These are phyloP conservation scores for Wickerhamiella nectarea DNA, from an alignment of 805 yeast species.

Conservation along the genomic window DNA sequence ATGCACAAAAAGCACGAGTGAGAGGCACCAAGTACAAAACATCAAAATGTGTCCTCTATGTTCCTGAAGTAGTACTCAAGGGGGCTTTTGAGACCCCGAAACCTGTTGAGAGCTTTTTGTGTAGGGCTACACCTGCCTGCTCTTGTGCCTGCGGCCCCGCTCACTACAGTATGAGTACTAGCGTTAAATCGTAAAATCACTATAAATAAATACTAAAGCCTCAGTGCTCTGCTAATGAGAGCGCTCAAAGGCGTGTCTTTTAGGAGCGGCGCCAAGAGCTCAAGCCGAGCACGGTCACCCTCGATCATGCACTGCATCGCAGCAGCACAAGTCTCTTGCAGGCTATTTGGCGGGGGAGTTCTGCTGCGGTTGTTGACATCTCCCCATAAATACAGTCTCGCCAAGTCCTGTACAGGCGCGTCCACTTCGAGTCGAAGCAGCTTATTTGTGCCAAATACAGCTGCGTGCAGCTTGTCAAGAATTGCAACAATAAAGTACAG, in stretches of 20 bases:
- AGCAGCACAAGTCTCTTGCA: conserved; percentile 3
- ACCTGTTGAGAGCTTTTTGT: too few species aligned
- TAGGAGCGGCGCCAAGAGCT: conserved; percentile 2
- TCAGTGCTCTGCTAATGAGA: neutral
- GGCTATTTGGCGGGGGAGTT: conserved; percentile 1
- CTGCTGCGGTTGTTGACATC: neutral
- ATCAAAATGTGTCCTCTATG: too few species aligned
- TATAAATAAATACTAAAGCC: neutral
- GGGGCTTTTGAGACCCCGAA: too few species aligned
- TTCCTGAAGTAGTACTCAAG: too few species aligned
- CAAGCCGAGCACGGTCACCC: conserved; percentile 1
- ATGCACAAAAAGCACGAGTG: too few species aligned
- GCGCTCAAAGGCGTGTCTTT: conserved; percentile 4
- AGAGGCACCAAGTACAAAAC: too few species aligned
- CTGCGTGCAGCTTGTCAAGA: conserved; percentile 9
- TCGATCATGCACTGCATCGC: conserved; percentile 6
- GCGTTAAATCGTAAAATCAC: too few species aligned
- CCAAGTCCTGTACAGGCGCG: neutral
- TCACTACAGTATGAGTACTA: too few species aligned
- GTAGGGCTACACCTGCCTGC: too few species aligned
- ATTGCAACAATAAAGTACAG: conserved; percentile 2
- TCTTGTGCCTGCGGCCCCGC: too few species aligned
- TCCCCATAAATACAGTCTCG: conserved; percentile 6
- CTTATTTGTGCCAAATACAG: conserved; percentile 5
- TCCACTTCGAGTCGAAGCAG: conserved; percentile 2